Evolutionary conservation across 129 eudicot genomes (phyloP), one percentile per base, ranked within the genome.

Genomic region (Tanacetum coccineum): DNA sequence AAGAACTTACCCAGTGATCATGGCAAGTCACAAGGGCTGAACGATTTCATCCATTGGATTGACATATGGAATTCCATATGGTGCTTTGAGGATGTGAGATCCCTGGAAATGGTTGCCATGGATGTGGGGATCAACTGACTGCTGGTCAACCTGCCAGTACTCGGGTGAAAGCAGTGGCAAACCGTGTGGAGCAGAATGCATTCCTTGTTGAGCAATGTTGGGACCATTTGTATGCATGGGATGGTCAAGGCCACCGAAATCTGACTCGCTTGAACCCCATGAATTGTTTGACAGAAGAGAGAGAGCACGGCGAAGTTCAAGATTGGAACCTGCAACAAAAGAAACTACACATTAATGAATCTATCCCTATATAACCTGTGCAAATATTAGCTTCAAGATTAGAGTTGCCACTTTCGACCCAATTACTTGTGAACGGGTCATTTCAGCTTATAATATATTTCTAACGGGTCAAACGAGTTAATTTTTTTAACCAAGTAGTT

Each of bases 241-340:
- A 56, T 70, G 74, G 67, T 80, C 67, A 54, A 66, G 73, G 19
- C 72, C 19, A 58, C 67, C 15, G 21, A 82, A 70, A 42, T 72
- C 87, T 4, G 82, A 73, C 57, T 80, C 78, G 12, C 71, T 71
- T 26, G 79, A 60, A 78, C 79, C 96, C 94, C 87, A 87, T 36
- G 88, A 78, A 54, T 61, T 80, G 56, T 80, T 84, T 93, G 98
- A 88, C 96, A 88, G 98, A 88, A 93, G 98, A 93, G 96, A 93
- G 98, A 84, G 98, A 92, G 96, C 98, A 93, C 89, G 82, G 18
- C 74, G 80, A 79, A 78, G 74, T 56, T 86, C 96, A 54, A 63
- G 84, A 25, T 54, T 42, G n/a, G 58, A 53, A 73, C 77, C 77
- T 73, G 26, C 56, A 52, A 25, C 64, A 11, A 13, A 70, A 40